phyloP scores from a whole-genome alignment of 2,329 filamentous ascomycete species.

The Xylariaceae sp. region DNA sequence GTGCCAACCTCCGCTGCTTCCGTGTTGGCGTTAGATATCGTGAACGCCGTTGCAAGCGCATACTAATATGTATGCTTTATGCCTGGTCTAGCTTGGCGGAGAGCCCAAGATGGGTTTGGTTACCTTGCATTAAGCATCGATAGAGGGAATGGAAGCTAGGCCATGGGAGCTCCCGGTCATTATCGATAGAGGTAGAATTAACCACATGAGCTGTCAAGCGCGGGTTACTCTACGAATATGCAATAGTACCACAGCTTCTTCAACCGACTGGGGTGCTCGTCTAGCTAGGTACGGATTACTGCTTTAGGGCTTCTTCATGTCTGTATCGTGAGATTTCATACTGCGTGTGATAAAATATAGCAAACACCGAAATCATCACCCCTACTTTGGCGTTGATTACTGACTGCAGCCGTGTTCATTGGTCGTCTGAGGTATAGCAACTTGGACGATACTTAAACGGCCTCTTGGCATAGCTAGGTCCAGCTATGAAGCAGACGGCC shows the following conservation, averaged over 20 bases:
- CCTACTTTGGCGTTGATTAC: slow-evolving; percentile 6
- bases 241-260: slow-evolving; percentile 6
- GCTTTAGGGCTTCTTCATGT: slow-evolving; percentile 2
- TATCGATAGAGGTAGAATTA: slow-evolving; percentile 2
- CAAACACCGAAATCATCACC: slow-evolving; percentile 2
- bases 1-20: slow-evolving; percentile 4
- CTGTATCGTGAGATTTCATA: background rate
- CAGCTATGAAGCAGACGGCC: background rate
- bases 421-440: background rate
- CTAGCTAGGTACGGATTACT: too few relatives aligned
- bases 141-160: background rate
- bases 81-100: slow-evolving; percentile 11
- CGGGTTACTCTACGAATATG: slow-evolving; percentile 5
- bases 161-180: slow-evolving; percentile 2
- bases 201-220: slow-evolving; percentile 11
- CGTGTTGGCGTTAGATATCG: slow-evolving; percentile 4
- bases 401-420: slow-evolving; percentile 1
- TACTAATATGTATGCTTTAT: too few relatives aligned
- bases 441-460: background rate
- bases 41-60: slow-evolving; percentile 1
- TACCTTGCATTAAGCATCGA: slow-evolving; percentile 10
- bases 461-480: background rate
- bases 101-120: slow-evolving; percentile 18
- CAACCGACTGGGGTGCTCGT: slow-evolving; percentile 2
- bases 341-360: background rate